Base-by-base conservation (phyloP, 176 grass and related monocot genomes). In the Tillandsia fasciculata region DNA sequence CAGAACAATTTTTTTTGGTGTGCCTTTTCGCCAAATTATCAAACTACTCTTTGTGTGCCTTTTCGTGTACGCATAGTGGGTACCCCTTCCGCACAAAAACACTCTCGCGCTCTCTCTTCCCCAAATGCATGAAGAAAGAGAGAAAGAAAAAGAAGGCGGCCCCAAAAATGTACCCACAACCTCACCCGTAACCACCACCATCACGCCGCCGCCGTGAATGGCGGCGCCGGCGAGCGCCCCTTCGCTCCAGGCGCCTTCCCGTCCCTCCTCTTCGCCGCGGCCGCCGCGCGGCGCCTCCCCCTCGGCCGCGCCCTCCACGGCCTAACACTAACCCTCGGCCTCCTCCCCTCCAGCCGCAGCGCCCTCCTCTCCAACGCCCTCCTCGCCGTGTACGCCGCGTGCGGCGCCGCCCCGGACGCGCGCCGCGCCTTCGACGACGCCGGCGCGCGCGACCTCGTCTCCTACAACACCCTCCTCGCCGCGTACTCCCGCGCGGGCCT, bases 351-450 rank as follows among this genome's bases (percentile, higher is more conserved):
- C 76, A 48, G 68, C 33, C 56, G 66, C 49, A 59, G 76, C 48
- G 13, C 52, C 56, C 77, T 79, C 78, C 75, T 84, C 53, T 58
- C 65, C 68, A 91, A 91, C 81, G 64, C 78, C 11, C 49, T 91
- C n/a, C 72, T 91, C 58, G 72, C 75, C 6, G 53, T 81, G 0
- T 91, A 91, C 65, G 67, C 59, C n/a, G 54, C 63, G 48, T 76
- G 57, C 59, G 65, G 49, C 58, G 70, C 81, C 15, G 76, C 82
- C 11, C 65, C 47, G 59, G 64, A 56, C 17, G 84, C 81, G 49
- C 76, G 68, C 68, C 63, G 52, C 15, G 65, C 87, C 72, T 82
- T 91, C 69, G 81, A 91, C 0, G 78, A 66, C 49, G 69, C 71
- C 72, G 33, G 14, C 0, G 33, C 24, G 9, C 68, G 75, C 1